Conservation (phyloP, 768 basidiomycete species). For the Podaxis pistillaris region DNA sequence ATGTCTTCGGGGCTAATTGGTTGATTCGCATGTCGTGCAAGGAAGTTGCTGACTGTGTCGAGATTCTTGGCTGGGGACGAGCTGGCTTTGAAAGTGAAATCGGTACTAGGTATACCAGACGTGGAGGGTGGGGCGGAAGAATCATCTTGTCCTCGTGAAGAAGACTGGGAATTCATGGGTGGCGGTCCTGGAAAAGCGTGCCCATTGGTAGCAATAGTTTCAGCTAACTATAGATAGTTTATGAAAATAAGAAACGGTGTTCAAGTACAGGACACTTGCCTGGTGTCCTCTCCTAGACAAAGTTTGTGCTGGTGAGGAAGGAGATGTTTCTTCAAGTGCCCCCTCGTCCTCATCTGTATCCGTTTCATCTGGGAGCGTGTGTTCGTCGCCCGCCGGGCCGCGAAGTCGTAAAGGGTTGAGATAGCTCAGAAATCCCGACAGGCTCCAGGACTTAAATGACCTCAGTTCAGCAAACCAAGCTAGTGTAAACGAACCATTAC, state of each 20-base stretch:
- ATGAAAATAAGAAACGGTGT: background rate
- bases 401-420: constrained; percentile 48
- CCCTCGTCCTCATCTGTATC: constrained; percentile 22
- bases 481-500: constrained; percentile 11
- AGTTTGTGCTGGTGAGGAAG: constrained; percentile 5
- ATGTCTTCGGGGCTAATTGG: constrained; percentile 52
- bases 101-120: constrained; percentile 1
- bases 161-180: constrained; percentile 7
- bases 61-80: constrained; percentile 38
- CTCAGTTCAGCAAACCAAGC: constrained; percentile 16
- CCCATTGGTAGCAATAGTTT: background rate
- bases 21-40: constrained; percentile 45
- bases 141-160: constrained; percentile 14
- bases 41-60: constrained; percentile 46
- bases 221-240: background rate
- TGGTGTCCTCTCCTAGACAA: constrained; percentile 17
- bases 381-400: constrained; percentile 21
- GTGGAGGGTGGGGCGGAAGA: background rate
- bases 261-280: constrained; percentile 15
- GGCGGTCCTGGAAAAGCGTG: constrained; percentile 5
- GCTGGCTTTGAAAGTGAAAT: constrained; percentile 13
- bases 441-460: constrained; percentile 43
- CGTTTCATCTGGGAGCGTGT: background rate
- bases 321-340: background rate
- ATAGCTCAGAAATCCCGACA: constrained; percentile 47